Percentiles rank a stretch among this genome's conserved stretches.
Evolutionary conservation across 2,329 filamentous ascomycete genomes (phyloP).

Genomic region (Exophiala mesophila): DNA sequence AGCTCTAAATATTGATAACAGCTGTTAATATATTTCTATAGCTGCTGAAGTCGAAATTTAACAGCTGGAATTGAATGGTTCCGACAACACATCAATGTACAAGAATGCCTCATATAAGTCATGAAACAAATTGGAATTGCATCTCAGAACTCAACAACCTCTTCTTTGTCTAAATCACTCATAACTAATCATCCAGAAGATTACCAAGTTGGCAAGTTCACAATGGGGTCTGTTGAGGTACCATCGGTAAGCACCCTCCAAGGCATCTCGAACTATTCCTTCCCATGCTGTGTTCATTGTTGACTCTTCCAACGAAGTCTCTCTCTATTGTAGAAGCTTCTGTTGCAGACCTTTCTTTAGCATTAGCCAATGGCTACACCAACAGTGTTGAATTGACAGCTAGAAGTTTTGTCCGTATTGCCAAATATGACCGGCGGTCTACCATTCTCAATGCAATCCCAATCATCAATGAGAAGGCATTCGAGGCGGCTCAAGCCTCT

Average conservation of each 20-base stretch:
- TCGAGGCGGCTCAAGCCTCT: constrained; percentile 44
- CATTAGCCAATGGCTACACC: constrained; percentile 38
- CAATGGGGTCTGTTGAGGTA: neutral
- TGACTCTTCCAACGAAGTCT: neutral
- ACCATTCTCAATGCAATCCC: constrained; percentile 44
- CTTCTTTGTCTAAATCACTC: neutral
- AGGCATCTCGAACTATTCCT: too few species aligned
- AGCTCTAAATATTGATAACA: too few species aligned
- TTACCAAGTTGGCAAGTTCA: too few species aligned
- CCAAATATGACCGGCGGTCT: constrained; percentile 40
- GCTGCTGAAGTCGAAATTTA: too few species aligned
- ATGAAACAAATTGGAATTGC: too few species aligned
- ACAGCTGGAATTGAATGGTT: too few species aligned
- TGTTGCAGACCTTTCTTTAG: constrained; percentile 36
- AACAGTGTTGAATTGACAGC: constrained; percentile 44
- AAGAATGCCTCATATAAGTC: too few species aligned
- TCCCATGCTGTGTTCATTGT: neutral
- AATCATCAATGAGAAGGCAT: constrained; percentile 43
- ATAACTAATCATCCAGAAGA: neutral
- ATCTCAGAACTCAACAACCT: too few species aligned
- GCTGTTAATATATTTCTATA: too few species aligned
- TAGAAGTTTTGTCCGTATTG: constrained; percentile 45
- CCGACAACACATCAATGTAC: too few species aligned
- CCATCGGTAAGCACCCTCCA: neutral
- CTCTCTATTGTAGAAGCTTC: constrained; percentile 38